A percentile compares a stretch with the other conserved stretches of the same genome.
Conservation (phyloP, 2,329 filamentous ascomycete species). For the Lasiodiplodia citricola region DNA sequence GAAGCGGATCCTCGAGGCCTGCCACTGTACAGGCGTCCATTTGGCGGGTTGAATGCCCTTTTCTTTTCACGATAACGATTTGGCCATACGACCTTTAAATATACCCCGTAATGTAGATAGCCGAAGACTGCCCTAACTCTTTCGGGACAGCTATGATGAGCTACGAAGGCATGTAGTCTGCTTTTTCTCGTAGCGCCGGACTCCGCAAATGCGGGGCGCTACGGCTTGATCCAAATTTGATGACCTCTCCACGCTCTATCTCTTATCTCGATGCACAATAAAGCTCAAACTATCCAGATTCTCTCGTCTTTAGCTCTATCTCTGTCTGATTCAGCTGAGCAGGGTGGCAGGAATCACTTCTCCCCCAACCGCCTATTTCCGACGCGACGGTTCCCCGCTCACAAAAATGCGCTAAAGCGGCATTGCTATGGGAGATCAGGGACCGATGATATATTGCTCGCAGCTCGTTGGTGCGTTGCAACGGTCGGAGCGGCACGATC, state of each 20-base stretch:
- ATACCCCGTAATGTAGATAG: slow-evolving; percentile 23
- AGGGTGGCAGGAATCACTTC: too few relatives aligned
- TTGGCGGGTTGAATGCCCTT: neutral
- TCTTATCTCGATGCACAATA: neutral
- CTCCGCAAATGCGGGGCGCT: neutral
- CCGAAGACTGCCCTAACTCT: slow-evolving; percentile 13
- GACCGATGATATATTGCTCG: slow-evolving; percentile 13
- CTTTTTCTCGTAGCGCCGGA: neutral
- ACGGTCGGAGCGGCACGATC: slow-evolving; percentile 15
- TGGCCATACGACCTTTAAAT: slow-evolving; percentile 18
- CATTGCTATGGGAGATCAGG: neutral
- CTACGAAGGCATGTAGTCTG: slow-evolving; percentile 1
- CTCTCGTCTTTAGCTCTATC: too few relatives aligned
- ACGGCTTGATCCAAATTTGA: neutral
- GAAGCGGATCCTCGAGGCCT: neutral
- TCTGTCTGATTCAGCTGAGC: too few relatives aligned
- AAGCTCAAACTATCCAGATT: too few relatives aligned
- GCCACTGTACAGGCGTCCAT: slow-evolving; percentile 6
- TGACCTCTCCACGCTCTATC: neutral
- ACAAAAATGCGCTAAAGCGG: neutral
- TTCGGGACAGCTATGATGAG: slow-evolving; percentile 9
- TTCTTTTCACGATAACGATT: slow-evolving; percentile 18
- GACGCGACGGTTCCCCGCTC: neutral
- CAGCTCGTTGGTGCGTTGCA: slow-evolving; percentile 9
- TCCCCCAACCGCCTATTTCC: neutral